A percentile compares a stretch with the other conserved stretches of the same genome.
Conservation (phyloP, 345 rosid genomes). For the Melaleuca quinquenervia region DNA sequence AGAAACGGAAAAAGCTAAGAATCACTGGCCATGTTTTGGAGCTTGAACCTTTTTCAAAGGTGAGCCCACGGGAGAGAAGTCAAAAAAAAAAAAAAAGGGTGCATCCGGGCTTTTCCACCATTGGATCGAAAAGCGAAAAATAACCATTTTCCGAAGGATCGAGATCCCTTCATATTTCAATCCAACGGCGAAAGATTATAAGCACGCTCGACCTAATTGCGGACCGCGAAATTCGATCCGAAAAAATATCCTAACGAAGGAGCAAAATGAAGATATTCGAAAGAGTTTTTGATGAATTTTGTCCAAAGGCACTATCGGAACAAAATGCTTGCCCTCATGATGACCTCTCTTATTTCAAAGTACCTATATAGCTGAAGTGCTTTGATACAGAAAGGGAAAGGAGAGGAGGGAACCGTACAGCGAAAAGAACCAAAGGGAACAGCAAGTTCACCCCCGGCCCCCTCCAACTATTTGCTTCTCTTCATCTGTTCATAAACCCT, state of each 20-base stretch:
- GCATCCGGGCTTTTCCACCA: neutral
- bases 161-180: neutral
- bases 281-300: neutral
- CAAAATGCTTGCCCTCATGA: neutral
- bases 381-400: neutral
- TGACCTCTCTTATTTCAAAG: neutral
- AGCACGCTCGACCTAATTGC: neutral
- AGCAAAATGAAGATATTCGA: neutral
- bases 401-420: neutral
- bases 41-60: neutral
- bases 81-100: neutral
- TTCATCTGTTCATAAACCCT: neutral
- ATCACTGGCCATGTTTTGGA: neutral
- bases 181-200: neutral
- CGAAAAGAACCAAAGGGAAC: neutral
- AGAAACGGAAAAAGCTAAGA: neutral
- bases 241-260: neutral
- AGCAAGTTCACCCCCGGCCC: neutral
- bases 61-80: neutral
- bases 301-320: neutral
- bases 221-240: neutral
- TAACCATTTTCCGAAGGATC: neutral
- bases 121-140: neutral
- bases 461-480: neutral
- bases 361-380: neutral